Evolutionary conservation across 2,329 filamentous ascomycete species (phyloP).

Genomic region (Exserohilum rostratum): DNA sequence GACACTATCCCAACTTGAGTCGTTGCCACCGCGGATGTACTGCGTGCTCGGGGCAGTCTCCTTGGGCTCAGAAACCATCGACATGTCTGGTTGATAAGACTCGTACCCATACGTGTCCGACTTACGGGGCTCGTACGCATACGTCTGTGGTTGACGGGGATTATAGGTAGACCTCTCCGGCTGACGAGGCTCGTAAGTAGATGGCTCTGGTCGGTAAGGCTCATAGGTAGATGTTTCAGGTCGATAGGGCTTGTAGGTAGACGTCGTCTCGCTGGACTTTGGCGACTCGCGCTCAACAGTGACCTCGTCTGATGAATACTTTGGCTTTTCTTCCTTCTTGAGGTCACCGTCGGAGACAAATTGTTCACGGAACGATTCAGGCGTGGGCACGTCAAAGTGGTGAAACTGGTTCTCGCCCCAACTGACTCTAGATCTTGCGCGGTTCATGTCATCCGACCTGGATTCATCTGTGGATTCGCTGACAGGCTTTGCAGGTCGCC

Average conservation of each 20-base stretch:
- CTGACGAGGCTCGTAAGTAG: too few species aligned
- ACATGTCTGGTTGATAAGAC: slow-evolving; percentile 27
- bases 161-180: too few species aligned
- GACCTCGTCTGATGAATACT: slow-evolving; percentile 45
- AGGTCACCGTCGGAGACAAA: slow-evolving; percentile 43
- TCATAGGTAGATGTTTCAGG: slow-evolving; percentile 23
- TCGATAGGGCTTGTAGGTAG: slow-evolving; percentile 40
- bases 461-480: slow-evolving; percentile 28
- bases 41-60: slow-evolving; percentile 40
- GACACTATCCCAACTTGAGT: slow-evolving; percentile 30
- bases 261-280: slow-evolving; percentile 35
- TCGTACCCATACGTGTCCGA: too few species aligned
- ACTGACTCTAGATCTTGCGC: slow-evolving; percentile 48
- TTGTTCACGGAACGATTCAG: slow-evolving; percentile 50
- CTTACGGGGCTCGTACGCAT: too few species aligned
- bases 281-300: slow-evolving; percentile 48
- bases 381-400: slow-evolving; percentile 55
- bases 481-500: slow-evolving; percentile 40
- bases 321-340: slow-evolving; percentile 25
- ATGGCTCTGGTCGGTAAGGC: too few species aligned
- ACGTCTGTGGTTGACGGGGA: too few species aligned
- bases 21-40: slow-evolving; percentile 35
- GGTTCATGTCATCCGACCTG: slow-evolving; percentile 30
- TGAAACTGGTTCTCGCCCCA: slow-evolving; percentile 57
- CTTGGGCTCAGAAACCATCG: slow-evolving; percentile 18